Evolutionary conservation across 2,329 filamentous ascomycete genomes (phyloP), one percentile per base, ranked within the genome.

Genomic region (Cercospora brassicicola): DNA sequence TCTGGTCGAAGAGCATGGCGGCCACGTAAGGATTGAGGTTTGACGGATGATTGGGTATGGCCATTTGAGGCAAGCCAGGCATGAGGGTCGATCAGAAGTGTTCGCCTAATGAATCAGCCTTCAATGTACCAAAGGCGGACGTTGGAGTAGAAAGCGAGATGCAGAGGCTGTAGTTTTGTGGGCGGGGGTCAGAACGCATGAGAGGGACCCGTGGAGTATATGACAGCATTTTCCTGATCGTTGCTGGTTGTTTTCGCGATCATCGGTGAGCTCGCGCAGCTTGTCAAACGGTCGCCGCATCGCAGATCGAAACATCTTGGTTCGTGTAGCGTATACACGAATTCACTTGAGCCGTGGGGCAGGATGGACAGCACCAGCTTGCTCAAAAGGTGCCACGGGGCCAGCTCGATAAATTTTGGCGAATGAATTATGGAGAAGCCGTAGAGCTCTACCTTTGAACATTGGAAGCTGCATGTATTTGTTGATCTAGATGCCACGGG

Each of bases 1-100:
- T 63, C 20, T 64, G 55, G 13, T 45, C 36, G 28, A 65, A 59
- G 18, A 65, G 59, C 55, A 60, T 60, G n/a, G 55, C 55, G 18
- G 63, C 63, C 56, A 60, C 20, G 55, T n/a, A 26, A 18, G 55
- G 63, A 13, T 36, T 18, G 55, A 59, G 53, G n/a, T 59, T 30
- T 39, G 23, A 39, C 8, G 26, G 39, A 30, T 39, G 48, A 39
- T 48, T 36, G 28, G n/a, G 48, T 39, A 28, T 57, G 48, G 30
- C 18, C n/a, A 42, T 63, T 15, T 51, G 33, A 45, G 39, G 15
- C 13, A 11, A 10, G 59, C 26, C 33, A 30, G 59, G 4, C 26
- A 13, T n/a, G 15, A 26, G 20, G 4, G 20, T 18, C 10, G 33
- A 42, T 20, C 28, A 61, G 23, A 26, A 51, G 18, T 23, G 10